Evolutionary conservation across 352 stramenopile genomes (phyloP), one percentile per base, ranked within the genome.

Genomic region (Phytophthora hybrid): DNA sequence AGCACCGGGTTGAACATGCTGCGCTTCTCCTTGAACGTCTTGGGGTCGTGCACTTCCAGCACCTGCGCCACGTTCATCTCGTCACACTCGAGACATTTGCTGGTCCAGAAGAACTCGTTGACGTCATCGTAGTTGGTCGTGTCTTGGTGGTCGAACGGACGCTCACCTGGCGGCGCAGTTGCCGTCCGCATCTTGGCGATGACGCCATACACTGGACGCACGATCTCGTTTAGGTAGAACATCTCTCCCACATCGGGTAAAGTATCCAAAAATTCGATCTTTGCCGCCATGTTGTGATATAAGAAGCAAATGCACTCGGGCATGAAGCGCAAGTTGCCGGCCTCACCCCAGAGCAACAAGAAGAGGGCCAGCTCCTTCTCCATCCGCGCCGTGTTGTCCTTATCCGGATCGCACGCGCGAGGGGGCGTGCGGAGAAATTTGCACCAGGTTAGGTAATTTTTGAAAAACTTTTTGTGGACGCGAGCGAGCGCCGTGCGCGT

Each of bases 401-500:
- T 83, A 0, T 85, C 84, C 1, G 71, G 63, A 11, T 74, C 55
- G 13, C 74, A 79, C 41, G 97, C 97, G 54, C 95, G 84, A n/a
- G 93, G 95, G 5, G 83, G 78, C 0, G 97, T 91, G 26, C 90
- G 87, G 54, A 99, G 85, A 53, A 97, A 97, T 57, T 92, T 87
- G 78, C 97, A 99, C 98, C 98, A 99, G 67, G 93, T 90, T 44
- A 80, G 68, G 77, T 98, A 98, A 79, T 98, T 98, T 44, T 87
- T 88, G 71, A 97, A 95, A 21, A 99, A 92, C 69, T 93, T 94
- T 16, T 68, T 59, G 71, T 95, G 89, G 55, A 95, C 81, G 19
- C 83, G 78, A 11, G 64, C 69, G 31, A 95, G 80, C 47, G 87
- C 87, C 41, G 80, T 72, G 63, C 81, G 78, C 16, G 82, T 87